Percentiles rank a stretch among this genome's conserved stretches.
These are phyloP conservation scores for Acanthamoeba sp. DNA, from an alignment of 208 protist species.

Conservation along the genomic window DNA sequence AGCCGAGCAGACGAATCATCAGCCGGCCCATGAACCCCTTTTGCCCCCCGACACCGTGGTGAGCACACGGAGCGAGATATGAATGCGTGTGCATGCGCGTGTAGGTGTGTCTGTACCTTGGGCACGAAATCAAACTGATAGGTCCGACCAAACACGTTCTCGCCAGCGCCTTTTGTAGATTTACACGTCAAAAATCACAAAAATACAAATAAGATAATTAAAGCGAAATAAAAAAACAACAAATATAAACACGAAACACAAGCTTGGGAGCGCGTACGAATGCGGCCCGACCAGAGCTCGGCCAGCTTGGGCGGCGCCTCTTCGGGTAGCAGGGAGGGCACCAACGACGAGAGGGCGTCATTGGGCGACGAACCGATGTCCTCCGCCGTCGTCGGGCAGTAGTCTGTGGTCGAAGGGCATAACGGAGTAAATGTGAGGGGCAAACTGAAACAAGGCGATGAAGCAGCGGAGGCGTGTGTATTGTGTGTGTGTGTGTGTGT, in stretches of 20 bases:
- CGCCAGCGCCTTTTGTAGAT: too few species aligned
- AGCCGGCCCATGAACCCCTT: slow-evolving; percentile 62
- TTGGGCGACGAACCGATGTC: too few species aligned
- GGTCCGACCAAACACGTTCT: neutral
- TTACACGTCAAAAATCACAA: too few species aligned
- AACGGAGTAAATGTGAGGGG: too few species aligned
- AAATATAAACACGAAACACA: too few species aligned
- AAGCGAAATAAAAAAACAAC: too few species aligned
- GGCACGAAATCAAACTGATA: slow-evolving; percentile 70
- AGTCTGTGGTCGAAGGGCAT: neutral
- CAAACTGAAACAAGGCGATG: too few species aligned
- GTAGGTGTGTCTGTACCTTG: neutral
- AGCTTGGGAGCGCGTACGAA: neutral
- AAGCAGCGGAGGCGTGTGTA: too few species aligned
- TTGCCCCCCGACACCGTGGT: too few species aligned
- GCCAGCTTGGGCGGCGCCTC: neutral
- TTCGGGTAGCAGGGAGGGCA: neutral
- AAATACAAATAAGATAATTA: too few species aligned
- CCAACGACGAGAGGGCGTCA: neutral
- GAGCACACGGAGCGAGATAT: neutral
- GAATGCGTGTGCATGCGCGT: neutral
- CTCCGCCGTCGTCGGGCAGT: neutral
- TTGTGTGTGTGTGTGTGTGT: too few species aligned
- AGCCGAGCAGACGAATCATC: slow-evolving; percentile 70
- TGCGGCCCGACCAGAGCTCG: neutral